Evolutionary conservation across 352 stramenopile species (phyloP).

Genomic region (Pythium brassicae): DNA sequence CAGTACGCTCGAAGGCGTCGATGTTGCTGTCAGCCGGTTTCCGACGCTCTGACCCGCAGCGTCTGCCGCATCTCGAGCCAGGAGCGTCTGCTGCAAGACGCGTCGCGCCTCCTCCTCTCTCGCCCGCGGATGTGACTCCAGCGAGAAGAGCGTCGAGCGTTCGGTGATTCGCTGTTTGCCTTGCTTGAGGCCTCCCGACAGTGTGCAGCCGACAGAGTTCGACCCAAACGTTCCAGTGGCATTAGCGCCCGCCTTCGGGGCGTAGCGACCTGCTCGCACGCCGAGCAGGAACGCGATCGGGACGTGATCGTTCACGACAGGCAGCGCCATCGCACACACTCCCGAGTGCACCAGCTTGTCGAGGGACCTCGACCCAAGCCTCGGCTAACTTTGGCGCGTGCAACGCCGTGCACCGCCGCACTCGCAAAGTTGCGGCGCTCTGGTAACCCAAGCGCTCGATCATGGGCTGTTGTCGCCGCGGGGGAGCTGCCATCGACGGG

Average conservation of each 20-base stretch:
- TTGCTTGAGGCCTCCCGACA: neutral
- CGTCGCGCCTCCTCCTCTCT: conserved; percentile 35
- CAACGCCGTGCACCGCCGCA: no score
- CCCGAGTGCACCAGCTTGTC: neutral
- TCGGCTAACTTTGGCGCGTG: no score
- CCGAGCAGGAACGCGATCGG: conserved; percentile 69
- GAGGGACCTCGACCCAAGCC: neutral
- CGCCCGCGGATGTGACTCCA: conserved; percentile 19
- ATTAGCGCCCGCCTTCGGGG: neutral
- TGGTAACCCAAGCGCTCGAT: no score
- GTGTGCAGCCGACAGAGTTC: neutral
- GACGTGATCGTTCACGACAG: conserved; percentile 46
- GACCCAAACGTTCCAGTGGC: neutral
- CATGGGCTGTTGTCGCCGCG: conserved; percentile 20
- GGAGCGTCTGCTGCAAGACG: conserved; percentile 28
- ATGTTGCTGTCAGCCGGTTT: neutral
- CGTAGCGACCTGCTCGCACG: conserved; percentile 34
- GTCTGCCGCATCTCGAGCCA: conserved; percentile 1
- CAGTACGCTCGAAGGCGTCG: conserved; percentile 7
- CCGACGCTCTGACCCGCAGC: neutral
- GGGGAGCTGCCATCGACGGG: conserved; percentile 12
- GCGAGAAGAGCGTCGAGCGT: conserved; percentile 9
- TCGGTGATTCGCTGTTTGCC: neutral
- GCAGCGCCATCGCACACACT: conserved; percentile 7
- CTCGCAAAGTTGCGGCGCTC: no score